phyloP scores from a whole-genome alignment of 139 green algal species.

The Coelastrella sp. region DNA sequence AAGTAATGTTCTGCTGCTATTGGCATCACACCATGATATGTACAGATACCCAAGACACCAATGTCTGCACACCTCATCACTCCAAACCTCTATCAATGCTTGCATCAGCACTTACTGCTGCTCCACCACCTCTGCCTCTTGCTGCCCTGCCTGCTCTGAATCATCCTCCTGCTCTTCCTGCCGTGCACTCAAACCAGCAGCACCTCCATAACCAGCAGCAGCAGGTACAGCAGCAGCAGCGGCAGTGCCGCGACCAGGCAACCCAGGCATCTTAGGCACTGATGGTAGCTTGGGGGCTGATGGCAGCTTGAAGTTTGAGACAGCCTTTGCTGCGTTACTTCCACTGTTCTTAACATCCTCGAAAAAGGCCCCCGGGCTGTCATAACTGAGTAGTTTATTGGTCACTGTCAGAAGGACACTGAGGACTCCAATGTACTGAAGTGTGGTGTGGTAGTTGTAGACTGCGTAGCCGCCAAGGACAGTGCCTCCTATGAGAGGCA shows the following conservation, averaged over 20 bases:
- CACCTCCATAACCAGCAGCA: not conserved
- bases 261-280: constrained; percentile 7
- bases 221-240: constrained; percentile 16
- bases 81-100: not conserved
- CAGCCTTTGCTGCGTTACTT: not conserved
- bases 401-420: constrained; percentile 55
- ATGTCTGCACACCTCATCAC: too few relatives aligned
- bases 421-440: constrained; percentile 65
- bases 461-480: constrained; percentile 22
- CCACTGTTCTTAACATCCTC: constrained; percentile 46
- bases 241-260: not conserved
- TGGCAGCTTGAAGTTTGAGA: not conserved
- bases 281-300: not conserved
- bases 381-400: constrained; percentile 50
- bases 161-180: not conserved
- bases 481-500: constrained; percentile 16
- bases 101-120: constrained; percentile 5
- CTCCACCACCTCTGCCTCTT: not conserved
- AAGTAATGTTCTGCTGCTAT: too few relatives aligned
- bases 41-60: too few relatives aligned
- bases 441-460: constrained; percentile 59
- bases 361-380: constrained; percentile 48
- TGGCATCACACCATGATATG: too few relatives aligned
- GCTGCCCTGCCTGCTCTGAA: not conserved
- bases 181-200: not conserved